Conservation (phyloP, 495 filamentous ascomycete genomes). For the Aspergillus wentii region DNA sequence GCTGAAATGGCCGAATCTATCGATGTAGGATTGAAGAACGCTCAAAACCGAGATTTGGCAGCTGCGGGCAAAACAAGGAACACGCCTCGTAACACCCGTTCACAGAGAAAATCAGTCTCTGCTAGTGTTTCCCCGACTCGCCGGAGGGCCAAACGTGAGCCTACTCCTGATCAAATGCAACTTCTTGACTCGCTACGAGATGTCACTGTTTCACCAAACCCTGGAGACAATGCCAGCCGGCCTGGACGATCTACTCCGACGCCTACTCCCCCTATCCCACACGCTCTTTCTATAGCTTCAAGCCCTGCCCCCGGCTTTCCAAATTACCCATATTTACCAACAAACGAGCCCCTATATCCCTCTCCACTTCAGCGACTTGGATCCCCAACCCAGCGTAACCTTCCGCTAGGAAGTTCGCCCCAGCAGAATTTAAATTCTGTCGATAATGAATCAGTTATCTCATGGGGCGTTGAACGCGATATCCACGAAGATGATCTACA, state of each 20-base stretch:
- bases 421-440: constrained; percentile 17
- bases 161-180: constrained; percentile 40
- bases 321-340: constrained; percentile 16
- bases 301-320: constrained; percentile 21
- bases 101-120: constrained; percentile 8
- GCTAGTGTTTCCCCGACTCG: constrained; percentile 11
- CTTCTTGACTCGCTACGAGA: constrained; percentile 27
- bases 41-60: constrained; percentile 17
- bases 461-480: constrained; percentile 39
- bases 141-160: constrained; percentile 23
- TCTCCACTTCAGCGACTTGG: constrained; percentile 23
- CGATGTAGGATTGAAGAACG: constrained; percentile 16
- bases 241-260: constrained; percentile 28
- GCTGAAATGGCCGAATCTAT: constrained; percentile 20
- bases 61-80: background rate
- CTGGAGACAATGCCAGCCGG: too few relatives aligned
- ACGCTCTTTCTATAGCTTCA: constrained; percentile 30
- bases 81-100: constrained; percentile 5
- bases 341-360: constrained; percentile 28
- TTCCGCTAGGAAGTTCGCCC: constrained; percentile 15
- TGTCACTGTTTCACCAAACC: constrained; percentile 17
- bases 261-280: constrained; percentile 34
- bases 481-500: constrained; percentile 36
- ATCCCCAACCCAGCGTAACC: constrained; percentile 5
- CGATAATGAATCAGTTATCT: constrained; percentile 34